Evolutionary conservation across 331 rosid genomes (phyloP), one percentile per base, ranked within the genome.

Genomic region (Quercus lobata): DNA sequence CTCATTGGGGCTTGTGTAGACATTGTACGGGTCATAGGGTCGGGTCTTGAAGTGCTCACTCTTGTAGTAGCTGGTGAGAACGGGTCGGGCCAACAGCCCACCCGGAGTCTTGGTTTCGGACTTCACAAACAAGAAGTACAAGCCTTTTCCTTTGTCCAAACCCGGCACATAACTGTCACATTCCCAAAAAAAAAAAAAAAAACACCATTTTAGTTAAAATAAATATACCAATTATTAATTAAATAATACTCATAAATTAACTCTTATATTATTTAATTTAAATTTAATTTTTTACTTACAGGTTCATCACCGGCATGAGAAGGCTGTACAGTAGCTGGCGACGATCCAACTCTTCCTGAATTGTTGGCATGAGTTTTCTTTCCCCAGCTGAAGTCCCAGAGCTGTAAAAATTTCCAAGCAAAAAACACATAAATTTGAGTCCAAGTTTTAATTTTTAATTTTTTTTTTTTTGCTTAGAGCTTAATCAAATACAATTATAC

Each of bases 311-410:
- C 44, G 92, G 92, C 92, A 88, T 88, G 25, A 88, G 90, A 10
- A 88, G 88, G 75, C 87, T 88, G 86, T 88, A 88, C 1, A 88
- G 80, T 60, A 84, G 87, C 76, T 88, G 92, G 52, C 92, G 89
- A 58, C 92, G 92, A 82, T 88, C 86, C 76, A 83, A 49, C 77
- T 88, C 92, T 30, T 88, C 92, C 86, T 88, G 84, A 82, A 86
- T 88, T 19, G 92, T 88, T 52, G 92, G 92, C 92, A 88, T 86
- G 4, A 88, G 83, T 65, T 88, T 88, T 32, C 92, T 86, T 58
- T 88, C 92, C 6, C 92, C 92, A 18, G 92, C 92, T 5, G 92
- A 88, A 57, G 92, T 88, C 21, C 92, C 92, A 65, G 92, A 88
- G 72, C 92, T 88, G 85, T 17, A 82, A 46, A 68, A 34, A 34